Evolutionary conservation across 2,329 filamentous ascomycete species (phyloP).

Genomic region (Celoporthe dispersa): DNA sequence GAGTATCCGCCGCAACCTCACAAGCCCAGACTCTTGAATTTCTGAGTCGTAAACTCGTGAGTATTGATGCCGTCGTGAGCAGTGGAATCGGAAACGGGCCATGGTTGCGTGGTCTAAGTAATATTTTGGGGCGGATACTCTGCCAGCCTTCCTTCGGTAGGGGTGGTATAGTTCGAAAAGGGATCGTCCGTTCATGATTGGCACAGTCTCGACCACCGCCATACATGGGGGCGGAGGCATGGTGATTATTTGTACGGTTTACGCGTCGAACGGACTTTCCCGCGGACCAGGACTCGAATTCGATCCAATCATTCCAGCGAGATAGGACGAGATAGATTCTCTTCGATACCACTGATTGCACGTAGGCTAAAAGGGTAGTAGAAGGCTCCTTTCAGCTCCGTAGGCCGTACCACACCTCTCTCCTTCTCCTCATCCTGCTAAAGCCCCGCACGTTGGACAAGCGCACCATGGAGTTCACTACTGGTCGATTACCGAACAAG

Average conservation of each 20-base stretch:
- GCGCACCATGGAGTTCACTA: no score
- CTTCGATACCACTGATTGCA: not conserved
- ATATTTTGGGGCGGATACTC: not conserved
- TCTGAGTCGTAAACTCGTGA: not conserved
- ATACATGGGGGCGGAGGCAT: not conserved
- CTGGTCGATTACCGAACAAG: not conserved
- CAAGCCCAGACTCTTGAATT: conserved; percentile 15
- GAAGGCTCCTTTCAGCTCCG: not conserved
- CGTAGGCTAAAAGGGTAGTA: not conserved
- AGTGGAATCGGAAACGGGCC: not conserved
- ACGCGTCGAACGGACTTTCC: not conserved
- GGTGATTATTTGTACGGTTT: not conserved
- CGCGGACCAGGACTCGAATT: no score
- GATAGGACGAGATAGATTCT: not conserved
- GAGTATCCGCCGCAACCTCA: conserved; percentile 12
- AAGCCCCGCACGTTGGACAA: no score
- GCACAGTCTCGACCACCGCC: not conserved
- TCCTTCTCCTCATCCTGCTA: no score
- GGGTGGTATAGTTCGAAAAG: not conserved
- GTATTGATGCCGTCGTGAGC: not conserved
- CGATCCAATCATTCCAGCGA: not conserved
- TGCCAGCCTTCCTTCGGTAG: not conserved
- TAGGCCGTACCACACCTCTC: not conserved
- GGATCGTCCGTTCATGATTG: not conserved
- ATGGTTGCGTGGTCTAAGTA: not conserved